phyloP scores from a whole-genome alignment of 2,329 filamentous ascomycete species.

The Paramyrothecium roridum region DNA sequence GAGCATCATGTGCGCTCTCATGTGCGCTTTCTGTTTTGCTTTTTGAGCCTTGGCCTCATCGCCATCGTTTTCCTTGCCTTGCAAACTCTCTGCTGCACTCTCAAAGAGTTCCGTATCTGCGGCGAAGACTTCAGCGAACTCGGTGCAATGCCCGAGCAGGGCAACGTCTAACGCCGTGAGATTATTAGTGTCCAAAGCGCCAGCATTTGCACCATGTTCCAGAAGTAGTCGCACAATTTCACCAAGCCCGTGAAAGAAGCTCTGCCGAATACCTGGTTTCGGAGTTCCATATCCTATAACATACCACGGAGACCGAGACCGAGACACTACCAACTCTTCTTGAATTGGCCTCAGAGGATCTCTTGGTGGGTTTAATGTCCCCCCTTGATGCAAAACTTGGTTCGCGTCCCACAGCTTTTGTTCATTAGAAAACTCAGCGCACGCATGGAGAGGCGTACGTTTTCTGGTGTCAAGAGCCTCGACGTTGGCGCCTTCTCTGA shows the following conservation, averaged over 20 bases:
- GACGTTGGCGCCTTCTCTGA: constrained; percentile 7
- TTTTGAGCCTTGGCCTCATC: neutral
- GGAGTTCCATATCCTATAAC: too few species aligned
- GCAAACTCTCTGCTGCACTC: neutral
- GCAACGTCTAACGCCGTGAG: constrained; percentile 13
- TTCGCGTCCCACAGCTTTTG: constrained; percentile 8
- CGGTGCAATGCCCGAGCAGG: constrained; percentile 5
- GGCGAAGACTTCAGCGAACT: constrained; percentile 8
- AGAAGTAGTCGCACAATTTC: too few species aligned
- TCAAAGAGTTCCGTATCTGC: constrained; percentile 5
- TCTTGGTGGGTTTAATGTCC: neutral
- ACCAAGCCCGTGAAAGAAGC: too few species aligned
- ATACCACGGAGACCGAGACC: too few species aligned
- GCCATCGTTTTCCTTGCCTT: neutral
- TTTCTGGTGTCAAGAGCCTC: neutral
- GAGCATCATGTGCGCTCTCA: constrained; percentile 8
- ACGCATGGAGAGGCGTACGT: constrained; percentile 12
- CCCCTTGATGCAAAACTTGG: neutral
- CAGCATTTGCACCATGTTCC: neutral
- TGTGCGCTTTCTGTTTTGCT: neutral
- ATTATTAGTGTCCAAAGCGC: neutral
- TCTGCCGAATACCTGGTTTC: too few species aligned
- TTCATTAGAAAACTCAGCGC: constrained; percentile 8
- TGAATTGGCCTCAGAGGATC: constrained; percentile 7
- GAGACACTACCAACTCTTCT: too few species aligned